Percentiles rank a stretch among this genome's conserved stretches.
Evolutionary conservation across 495 filamentous ascomycete species (phyloP).

Genomic region (Tuber indicum): DNA sequence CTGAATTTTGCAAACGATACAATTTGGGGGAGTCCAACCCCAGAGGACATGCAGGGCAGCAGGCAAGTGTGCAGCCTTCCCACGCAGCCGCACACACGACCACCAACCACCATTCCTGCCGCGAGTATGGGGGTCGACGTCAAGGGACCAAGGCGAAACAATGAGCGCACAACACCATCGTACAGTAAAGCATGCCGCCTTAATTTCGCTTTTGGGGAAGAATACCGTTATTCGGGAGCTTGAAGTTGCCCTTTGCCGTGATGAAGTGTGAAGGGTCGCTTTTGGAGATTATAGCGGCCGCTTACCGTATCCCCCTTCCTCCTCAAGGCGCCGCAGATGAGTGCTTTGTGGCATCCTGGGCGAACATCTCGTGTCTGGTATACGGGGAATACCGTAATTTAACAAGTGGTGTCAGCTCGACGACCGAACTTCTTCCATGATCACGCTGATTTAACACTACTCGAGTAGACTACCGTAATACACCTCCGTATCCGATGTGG

Average conservation of each 20-base stretch:
- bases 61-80: neutral
- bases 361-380: neutral
- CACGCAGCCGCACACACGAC: neutral
- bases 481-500: neutral
- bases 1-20: neutral
- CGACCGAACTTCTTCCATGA: neutral
- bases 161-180: no score
- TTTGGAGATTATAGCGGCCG: neutral
- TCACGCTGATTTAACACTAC: neutral
- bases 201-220: neutral
- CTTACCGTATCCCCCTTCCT: neutral
- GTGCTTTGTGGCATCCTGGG: neutral
- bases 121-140: neutral
- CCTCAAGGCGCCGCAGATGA: neutral
- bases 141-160: neutral
- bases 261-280: neutral
- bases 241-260: neutral
- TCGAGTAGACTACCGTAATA: no score
- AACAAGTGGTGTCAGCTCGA: neutral
- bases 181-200: neutral
- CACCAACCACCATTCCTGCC: neutral
- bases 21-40: neutral
- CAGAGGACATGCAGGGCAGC: neutral
- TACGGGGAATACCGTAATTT: neutral
- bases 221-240: neutral